A percentile compares a stretch with the other conserved stretches of the same genome.
phyloP scores from a whole-genome alignment of 805 yeast genomes.

The Metschnikowia baotianmanensis region DNA sequence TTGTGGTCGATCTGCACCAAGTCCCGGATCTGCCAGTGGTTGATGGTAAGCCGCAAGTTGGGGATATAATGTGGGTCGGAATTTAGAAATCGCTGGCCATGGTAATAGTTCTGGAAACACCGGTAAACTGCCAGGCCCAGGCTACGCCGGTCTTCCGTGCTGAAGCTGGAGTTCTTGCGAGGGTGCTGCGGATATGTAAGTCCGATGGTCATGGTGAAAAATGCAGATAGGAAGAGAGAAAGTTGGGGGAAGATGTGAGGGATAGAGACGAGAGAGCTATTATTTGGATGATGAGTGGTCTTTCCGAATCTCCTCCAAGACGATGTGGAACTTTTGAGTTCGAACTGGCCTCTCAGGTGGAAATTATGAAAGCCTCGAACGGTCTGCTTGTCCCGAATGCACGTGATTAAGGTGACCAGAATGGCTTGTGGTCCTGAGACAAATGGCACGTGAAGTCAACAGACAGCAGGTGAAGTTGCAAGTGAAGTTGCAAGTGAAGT shows the following conservation, averaged over 20 bases:
- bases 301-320: too few species aligned
- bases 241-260: neutral
- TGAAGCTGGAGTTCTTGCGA: slow-evolving; percentile 3
- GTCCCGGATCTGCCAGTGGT: slow-evolving; percentile 83
- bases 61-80: slow-evolving; percentile 38
- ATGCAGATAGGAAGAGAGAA: neutral
- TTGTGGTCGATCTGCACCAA: slow-evolving; percentile 51
- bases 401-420: too few species aligned
- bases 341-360: too few species aligned
- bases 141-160: slow-evolving; percentile 4
- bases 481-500: too few species aligned
- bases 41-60: slow-evolving; percentile 31
- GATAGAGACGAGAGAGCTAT: neutral
- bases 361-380: too few species aligned
- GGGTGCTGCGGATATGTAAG: slow-evolving; percentile 1
- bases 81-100: slow-evolving; percentile 35
- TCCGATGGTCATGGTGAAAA: slow-evolving; percentile 3
- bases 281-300: neutral
- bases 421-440: too few species aligned
- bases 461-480: too few species aligned
- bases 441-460: too few species aligned
- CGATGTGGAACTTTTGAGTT: too few species aligned
- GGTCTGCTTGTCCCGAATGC: too few species aligned
- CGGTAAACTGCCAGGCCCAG: slow-evolving; percentile 14
- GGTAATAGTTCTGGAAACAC: slow-evolving; percentile 45